Evolutionary conservation across 1,139 yeast species (phyloP), one percentile per base, ranked within the genome.

Genomic region (Wickerhamomyces sp.): DNA sequence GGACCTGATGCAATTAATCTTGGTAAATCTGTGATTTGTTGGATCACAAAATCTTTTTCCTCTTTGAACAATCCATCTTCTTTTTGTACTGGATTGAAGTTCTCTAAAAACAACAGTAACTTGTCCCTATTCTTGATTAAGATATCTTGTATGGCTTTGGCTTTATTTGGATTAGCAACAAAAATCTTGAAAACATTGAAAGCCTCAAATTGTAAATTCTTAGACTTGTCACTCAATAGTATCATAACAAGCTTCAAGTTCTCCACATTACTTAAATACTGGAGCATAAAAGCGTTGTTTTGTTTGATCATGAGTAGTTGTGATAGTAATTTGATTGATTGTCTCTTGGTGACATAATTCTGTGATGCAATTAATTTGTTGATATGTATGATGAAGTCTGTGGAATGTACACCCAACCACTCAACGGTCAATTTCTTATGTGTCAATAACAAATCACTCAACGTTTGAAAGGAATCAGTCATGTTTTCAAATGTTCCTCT

Each of bases 141-240:
- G 16, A 91, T 84, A 57, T 89, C 96, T 40, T 74, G 64, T 3
- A 91, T 78, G 10, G 82, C 77, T 54, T 80, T 87, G 2, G 88
- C 71, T 58, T 89, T 89, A 47, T 83, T 80, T 6, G 98, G 98
- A 57, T 91, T 91, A 7, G 96, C 98, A 23, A 88, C 89, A 60
- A 91, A 87, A 28, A 81, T 85, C 59, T 91, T 91, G 64, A 91
- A 91, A 25, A 91, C 82, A 50, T 91, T 91, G 55, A 91, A 91
- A 4, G 95, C 91, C 58, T 91, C 98, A 38, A 78, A 64, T 56
- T 88, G 96, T 41, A 91, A 69, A 57, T 88, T 89, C 51, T 83
- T 85, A 51, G 94, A 88, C 58, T 83, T 84, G 55, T 91, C 96
- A 44, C 93, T 82, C 47, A 91, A 66, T 40, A 88, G 62, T 26